These are phyloP conservation scores for Xylaria curta DNA, from an alignment of 495 filamentous ascomycete genomes.

Conservation along the genomic window DNA sequence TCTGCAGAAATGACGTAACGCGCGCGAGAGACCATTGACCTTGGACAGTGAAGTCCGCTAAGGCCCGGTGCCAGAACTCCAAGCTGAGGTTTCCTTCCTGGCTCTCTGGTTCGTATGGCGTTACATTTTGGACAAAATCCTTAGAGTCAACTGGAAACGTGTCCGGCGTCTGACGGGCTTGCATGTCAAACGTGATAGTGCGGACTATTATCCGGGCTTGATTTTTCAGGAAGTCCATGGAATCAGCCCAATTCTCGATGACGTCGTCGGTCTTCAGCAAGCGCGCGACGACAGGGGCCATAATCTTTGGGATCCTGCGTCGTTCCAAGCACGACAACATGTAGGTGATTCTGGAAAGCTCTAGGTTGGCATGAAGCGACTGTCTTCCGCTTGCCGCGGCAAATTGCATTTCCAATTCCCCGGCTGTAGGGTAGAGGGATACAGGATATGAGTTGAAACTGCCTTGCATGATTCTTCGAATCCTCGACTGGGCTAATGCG, in stretches of 20 bases:
- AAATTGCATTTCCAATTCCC: neutral
- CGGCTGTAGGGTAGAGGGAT: neutral
- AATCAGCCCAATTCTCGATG: conserved; percentile 8
- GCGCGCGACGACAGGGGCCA: conserved; percentile 1
- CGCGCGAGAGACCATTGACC: conserved; percentile 17
- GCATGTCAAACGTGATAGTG: conserved; percentile 1
- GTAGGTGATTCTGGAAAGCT: conserved; percentile 12
- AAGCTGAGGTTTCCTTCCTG: conserved; percentile 17
- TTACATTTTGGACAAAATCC: conserved; percentile 1
- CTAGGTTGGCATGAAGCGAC: conserved; percentile 3
- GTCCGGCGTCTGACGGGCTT: conserved; percentile 2
- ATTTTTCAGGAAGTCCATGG: conserved; percentile 13
- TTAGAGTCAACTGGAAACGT: neutral
- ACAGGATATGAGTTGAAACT: neutral
- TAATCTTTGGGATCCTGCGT: conserved; percentile 7
- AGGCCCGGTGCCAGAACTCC: conserved; percentile 13
- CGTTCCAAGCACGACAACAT: neutral
- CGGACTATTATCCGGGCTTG: conserved; percentile 15
- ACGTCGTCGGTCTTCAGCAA: conserved; percentile 11
- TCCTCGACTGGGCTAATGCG: neutral
- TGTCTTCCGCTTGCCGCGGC: neutral
- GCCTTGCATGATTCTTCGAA: conserved; percentile 12
- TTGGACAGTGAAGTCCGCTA: conserved; percentile 18
- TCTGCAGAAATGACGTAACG: conserved; percentile 13
- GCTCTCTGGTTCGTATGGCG: conserved; percentile 10